Evolutionary conservation across 352 stramenopile species (phyloP).

Genomic region (Pythium guiyangense): DNA sequence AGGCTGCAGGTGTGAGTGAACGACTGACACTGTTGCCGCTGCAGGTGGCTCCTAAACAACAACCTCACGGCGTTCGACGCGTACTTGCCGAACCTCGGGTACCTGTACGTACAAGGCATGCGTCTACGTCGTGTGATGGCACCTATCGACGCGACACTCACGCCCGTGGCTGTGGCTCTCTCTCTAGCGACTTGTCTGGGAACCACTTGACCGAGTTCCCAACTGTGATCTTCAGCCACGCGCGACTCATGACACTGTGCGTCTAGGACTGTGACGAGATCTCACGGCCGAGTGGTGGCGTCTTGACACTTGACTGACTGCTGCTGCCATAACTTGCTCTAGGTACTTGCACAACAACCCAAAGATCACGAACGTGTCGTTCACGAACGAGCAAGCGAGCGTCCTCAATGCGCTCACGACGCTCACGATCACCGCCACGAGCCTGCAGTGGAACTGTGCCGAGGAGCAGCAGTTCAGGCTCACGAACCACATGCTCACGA

Average conservation of each 20-base stretch:
- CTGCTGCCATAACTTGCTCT: background rate
- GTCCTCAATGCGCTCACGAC: background rate
- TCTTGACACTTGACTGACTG: background rate
- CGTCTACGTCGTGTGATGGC: no score
- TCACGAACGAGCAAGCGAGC: conserved; percentile 7
- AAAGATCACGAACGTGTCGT: background rate
- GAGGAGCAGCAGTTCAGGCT: background rate
- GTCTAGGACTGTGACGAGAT: background rate
- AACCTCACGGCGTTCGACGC: conserved; percentile 3
- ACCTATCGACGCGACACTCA: no score
- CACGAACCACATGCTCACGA: no score
- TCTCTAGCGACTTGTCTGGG: background rate
- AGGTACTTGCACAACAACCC: background rate
- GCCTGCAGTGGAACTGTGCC: background rate
- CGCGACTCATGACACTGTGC: conserved; percentile 5
- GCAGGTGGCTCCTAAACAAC: background rate
- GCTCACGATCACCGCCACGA: background rate
- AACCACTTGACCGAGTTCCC: conserved; percentile 4
- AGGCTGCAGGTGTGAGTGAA: no score
- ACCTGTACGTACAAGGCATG: conserved; percentile 3
- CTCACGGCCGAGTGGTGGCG: background rate
- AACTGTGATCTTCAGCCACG: conserved; percentile 3
- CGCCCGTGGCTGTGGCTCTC: background rate
- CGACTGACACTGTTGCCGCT: background rate
- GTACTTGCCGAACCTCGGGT: conserved; percentile 2